Percentiles rank a stretch among this genome's conserved stretches.
phyloP scores from a whole-genome alignment of 192 early-diverging fungal species.

The Coemansia sp. region DNA sequence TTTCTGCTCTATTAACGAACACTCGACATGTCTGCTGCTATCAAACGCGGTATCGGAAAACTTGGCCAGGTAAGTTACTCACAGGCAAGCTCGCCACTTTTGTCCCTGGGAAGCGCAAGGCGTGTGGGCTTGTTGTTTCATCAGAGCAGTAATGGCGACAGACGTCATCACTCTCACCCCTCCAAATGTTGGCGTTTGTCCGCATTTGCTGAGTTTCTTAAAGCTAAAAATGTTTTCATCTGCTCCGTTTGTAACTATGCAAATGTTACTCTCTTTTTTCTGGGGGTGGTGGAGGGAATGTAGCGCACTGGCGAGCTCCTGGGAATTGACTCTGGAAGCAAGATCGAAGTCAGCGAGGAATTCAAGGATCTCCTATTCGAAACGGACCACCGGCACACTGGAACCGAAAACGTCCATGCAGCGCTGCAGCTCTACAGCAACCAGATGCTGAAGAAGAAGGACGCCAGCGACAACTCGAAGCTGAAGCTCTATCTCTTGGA shows the following conservation, averaged over 20 bases:
- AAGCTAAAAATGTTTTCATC: no score
- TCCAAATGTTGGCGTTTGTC: no score
- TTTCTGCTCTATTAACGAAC: slow-evolving; percentile 6
- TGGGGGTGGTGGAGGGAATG: no score
- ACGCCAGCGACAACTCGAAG: slow-evolving; percentile 61
- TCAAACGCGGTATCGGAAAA: slow-evolving; percentile 65
- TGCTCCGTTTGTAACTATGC: no score
- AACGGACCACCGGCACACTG: slow-evolving; percentile 64
- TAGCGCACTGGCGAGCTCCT: slow-evolving; percentile 77
- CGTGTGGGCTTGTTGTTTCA: not conserved
- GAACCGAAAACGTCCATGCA: slow-evolving; percentile 63
- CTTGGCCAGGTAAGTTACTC: slow-evolving; percentile 59
- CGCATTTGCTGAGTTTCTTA: no score
- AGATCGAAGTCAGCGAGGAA: slow-evolving; percentile 76
- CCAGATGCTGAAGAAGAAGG: slow-evolving; percentile 66
- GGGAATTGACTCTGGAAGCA: slow-evolving; percentile 59
- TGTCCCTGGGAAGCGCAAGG: no score
- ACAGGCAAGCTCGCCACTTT: no score
- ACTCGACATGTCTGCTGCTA: slow-evolving; percentile 16
- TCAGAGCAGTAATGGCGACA: no score
- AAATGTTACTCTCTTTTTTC: no score
- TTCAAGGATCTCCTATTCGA: slow-evolving; percentile 76
- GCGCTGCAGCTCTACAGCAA: slow-evolving; percentile 55
- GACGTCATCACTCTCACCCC: no score
- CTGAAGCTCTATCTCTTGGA: slow-evolving; percentile 64